These are phyloP conservation scores for Echites panduratus DNA, from an alignment of 257 asterid species.

Conservation along the genomic window DNA sequence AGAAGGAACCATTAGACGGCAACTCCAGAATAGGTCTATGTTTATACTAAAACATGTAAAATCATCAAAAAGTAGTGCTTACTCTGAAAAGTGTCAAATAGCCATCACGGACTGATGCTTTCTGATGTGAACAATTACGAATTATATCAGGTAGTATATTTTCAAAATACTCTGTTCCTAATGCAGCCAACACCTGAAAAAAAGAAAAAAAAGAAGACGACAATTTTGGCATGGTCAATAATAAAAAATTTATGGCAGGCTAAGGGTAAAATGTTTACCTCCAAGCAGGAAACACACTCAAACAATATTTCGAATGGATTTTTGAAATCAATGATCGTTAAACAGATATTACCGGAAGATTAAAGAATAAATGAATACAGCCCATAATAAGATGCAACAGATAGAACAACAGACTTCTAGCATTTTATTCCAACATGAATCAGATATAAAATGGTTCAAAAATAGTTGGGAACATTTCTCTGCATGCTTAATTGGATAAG, in stretches of 20 bases:
- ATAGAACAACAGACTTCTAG: too few relatives aligned
- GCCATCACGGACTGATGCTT: slow-evolving; percentile 96
- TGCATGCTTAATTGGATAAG: not conserved
- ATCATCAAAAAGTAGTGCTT: slow-evolving; percentile 11
- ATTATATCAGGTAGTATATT: slow-evolving; percentile 82
- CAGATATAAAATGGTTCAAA: too few relatives aligned
- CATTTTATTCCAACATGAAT: too few relatives aligned
- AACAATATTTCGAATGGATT: not conserved
- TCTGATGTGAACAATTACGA: slow-evolving; percentile 81
- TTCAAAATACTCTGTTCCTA: slow-evolving; percentile 83
- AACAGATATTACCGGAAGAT: not conserved
- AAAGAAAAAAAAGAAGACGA: not conserved
- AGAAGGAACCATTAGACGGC: slow-evolving; percentile 25
- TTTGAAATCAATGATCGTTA: not conserved
- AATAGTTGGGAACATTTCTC: not conserved
- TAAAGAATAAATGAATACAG: not conserved
- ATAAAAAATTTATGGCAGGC: not conserved
- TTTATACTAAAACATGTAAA: not conserved
- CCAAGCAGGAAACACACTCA: not conserved
- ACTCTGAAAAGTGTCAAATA: slow-evolving; percentile 87
- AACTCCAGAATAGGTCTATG: not conserved
- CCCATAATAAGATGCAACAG: not conserved
- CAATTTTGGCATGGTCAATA: slow-evolving; percentile 9
- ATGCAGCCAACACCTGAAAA: slow-evolving; percentile 87
- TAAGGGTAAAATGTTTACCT: not conserved